Evolutionary conservation across 495 filamentous ascomycete genomes (phyloP).

Genomic region (Daldinia decipiens): DNA sequence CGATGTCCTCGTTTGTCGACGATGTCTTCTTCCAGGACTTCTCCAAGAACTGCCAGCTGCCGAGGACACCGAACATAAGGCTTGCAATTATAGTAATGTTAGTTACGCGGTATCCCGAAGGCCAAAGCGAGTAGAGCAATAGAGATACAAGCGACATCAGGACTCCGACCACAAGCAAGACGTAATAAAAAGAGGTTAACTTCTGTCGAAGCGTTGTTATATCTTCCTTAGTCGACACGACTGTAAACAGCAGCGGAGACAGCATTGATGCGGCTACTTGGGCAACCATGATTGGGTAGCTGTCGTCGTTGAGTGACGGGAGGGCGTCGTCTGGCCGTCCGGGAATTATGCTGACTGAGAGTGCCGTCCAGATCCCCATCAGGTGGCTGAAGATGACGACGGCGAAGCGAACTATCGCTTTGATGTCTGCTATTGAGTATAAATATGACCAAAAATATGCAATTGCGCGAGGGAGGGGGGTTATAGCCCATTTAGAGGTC

Average conservation of each 20-base stretch:
- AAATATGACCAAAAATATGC: not conserved
- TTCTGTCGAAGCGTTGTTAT: slow-evolving; percentile 20
- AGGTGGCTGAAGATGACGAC: slow-evolving; percentile 21
- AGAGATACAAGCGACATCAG: slow-evolving; percentile 29
- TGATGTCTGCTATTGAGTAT: not conserved
- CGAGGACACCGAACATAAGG: slow-evolving; percentile 27
- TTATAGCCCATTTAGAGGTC: not conserved
- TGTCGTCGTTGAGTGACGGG: slow-evolving; percentile 10
- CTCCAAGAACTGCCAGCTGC: slow-evolving; percentile 36
- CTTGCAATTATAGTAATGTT: slow-evolving; percentile 21
- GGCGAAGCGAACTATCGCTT: slow-evolving; percentile 24
- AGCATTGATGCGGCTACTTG: slow-evolving; percentile 29
- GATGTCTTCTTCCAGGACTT: slow-evolving; percentile 22
- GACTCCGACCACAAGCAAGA: slow-evolving; percentile 20
- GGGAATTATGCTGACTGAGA: slow-evolving; percentile 13
- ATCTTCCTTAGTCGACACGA: slow-evolving; percentile 16
- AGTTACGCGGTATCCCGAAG: slow-evolving; percentile 22
- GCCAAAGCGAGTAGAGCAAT: slow-evolving; percentile 31
- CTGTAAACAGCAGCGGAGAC: slow-evolving; percentile 18
- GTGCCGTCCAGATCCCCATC: slow-evolving; percentile 11
- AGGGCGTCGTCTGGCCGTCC: slow-evolving; percentile 8
- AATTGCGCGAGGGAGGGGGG: not conserved
- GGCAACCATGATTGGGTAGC: slow-evolving; percentile 24
- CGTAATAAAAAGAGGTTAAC: slow-evolving; percentile 16
- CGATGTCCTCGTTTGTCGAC: slow-evolving; percentile 3